Evolutionary conservation across 306 rosid species (phyloP), one percentile per base, ranked within the genome.

Genomic region (Cucumis cinereus): DNA sequence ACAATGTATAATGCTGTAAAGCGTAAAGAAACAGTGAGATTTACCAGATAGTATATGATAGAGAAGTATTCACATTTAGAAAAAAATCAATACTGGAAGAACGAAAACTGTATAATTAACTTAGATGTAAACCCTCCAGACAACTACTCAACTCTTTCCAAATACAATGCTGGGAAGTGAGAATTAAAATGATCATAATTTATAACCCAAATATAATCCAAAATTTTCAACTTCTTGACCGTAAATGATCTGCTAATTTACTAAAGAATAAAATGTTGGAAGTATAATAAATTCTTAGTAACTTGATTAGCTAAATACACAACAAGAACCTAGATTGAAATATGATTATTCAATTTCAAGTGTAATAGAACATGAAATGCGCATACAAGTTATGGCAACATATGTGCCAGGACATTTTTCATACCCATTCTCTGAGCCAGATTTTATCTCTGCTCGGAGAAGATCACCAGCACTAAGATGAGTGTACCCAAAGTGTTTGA

Each of bases 401-500:
- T 62, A 79, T n/a, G 63, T 58, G 55, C 68, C 7, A 69, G 55
- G 20, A 76, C 59, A 84, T 61, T 74, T 67, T 19, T 9, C 63
- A 15, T 89, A 94, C 99, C 99, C 99, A 89, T 95, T 95, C 86
- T 88, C 92, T 72, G 99, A 95, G 70, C 97, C 99, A 76, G 99
- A 95, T 79, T 88, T 90, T 69, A 89, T 92, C 85, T 95, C 99
- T 77, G 89, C 99, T 59, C 99, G 89, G 64, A 95, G 90, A 83
- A 95, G 99, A 87, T 95, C 99, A n/a, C 99, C 99, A 64, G 99
- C 99, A 83, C 99, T 95, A 74, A 95, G 99, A 83, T 95, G 99
- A 78, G 93, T 89, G 83, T 62, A 95, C 82, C 96, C 93, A 38
- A 85, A 95, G 47, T 88, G 79, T 67, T 92, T 30, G 0, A 90